A percentile compares a stretch with the other conserved stretches of the same genome.
These are phyloP conservation scores for Lachancea mirantina DNA, from an alignment of 805 yeast species.

Conservation along the genomic window DNA sequence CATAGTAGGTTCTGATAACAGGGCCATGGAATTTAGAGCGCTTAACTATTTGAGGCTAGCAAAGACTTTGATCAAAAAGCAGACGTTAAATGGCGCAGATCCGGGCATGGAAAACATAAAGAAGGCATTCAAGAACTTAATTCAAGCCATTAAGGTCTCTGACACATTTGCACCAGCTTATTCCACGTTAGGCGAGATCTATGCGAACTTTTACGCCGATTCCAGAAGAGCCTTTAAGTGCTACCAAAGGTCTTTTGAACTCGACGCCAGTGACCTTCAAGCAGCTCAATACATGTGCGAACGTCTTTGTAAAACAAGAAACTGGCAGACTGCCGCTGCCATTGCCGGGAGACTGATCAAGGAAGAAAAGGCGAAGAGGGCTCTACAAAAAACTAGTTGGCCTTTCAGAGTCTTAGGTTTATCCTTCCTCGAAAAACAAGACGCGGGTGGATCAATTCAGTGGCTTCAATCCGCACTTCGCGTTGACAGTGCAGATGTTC, in stretches of 20 bases:
- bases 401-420: slow-evolving; percentile 85
- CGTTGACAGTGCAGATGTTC: slow-evolving; percentile 54
- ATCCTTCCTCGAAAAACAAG: slow-evolving; percentile 60
- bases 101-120: slow-evolving; percentile 29
- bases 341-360: slow-evolving; percentile 60
- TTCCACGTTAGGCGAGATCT: slow-evolving; percentile 74
- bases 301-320: slow-evolving; percentile 56
- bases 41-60: slow-evolving; percentile 68
- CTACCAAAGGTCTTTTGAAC: slow-evolving; percentile 81
- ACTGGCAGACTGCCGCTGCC: slow-evolving; percentile 81
- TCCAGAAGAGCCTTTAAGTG: slow-evolving; percentile 70
- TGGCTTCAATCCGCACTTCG: slow-evolving; percentile 84
- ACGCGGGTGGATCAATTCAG: slow-evolving; percentile 74
- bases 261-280: slow-evolving; percentile 64
- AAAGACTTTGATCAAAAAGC: slow-evolving; percentile 42
- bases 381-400: slow-evolving; percentile 55
- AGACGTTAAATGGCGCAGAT: slow-evolving; percentile 20
- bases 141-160: slow-evolving; percentile 55
- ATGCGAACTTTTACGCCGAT: slow-evolving; percentile 52
- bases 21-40: slow-evolving; percentile 52
- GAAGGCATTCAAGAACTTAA: slow-evolving; percentile 49
- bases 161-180: slow-evolving; percentile 71
- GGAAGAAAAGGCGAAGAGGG: slow-evolving; percentile 52
- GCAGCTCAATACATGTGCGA: slow-evolving; percentile 71
- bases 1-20: slow-evolving; percentile 45